Evolutionary conservation across 768 basidiomycete genomes (phyloP).

Genomic region (Mycena floridula): DNA sequence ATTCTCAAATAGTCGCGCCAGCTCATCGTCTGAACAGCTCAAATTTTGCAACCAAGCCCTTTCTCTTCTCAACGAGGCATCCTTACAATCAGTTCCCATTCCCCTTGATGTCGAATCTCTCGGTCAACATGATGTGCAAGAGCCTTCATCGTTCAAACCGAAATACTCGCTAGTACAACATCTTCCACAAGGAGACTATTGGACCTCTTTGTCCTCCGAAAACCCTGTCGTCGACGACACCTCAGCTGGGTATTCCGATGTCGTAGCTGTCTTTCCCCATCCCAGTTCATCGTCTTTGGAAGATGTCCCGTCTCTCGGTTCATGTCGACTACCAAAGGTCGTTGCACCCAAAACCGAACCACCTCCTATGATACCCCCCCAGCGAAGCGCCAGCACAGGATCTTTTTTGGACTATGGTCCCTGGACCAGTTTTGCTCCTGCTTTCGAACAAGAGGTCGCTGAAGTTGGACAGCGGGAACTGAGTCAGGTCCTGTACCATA

Average conservation of each 20-base stretch:
- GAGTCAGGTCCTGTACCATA: conserved; percentile 51
- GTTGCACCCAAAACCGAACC: conserved; percentile 30
- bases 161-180: conserved; percentile 78
- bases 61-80: conserved; percentile 67
- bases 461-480: conserved; percentile 59
- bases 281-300: conserved; percentile 36
- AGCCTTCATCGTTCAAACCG: conserved; percentile 28
- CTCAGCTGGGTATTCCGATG: conserved; percentile 63
- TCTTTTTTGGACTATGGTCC: conserved; percentile 76
- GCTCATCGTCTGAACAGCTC: conserved; percentile 59
- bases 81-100: conserved; percentile 38
- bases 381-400: conserved; percentile 56
- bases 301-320: too few relatives aligned
- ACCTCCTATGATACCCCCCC: conserved; percentile 36
- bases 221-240: conserved; percentile 42
- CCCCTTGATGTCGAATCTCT: conserved; percentile 41
- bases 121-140: conserved; percentile 21
- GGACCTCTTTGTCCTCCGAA: conserved; percentile 59
- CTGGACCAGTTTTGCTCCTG: conserved; percentile 71
- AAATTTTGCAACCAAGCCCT: conserved; percentile 71
- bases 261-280: conserved; percentile 67
- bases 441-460: conserved; percentile 72
- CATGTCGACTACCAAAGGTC: not conserved
- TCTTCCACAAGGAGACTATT: conserved; percentile 71
- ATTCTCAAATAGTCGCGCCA: conserved; percentile 65